These are phyloP conservation scores for Fusarium concolor DNA, from an alignment of 2,329 filamentous ascomycete species.

Conservation along the genomic window DNA sequence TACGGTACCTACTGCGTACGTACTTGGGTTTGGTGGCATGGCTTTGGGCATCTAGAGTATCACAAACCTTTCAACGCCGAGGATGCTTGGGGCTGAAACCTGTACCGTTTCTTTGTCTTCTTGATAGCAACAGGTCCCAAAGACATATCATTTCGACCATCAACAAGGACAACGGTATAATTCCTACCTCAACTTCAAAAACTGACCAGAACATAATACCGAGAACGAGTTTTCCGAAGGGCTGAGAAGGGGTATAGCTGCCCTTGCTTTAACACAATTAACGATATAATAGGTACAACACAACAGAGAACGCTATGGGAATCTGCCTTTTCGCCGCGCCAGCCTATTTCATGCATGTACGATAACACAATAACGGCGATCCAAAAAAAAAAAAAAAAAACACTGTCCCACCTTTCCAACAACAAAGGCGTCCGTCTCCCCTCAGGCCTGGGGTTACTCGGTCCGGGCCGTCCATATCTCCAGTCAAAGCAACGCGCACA, in stretches of 20 bases:
- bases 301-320: slow-evolving; percentile 42
- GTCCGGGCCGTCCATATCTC: slow-evolving; percentile 1
- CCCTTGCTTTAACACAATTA: slow-evolving; percentile 14
- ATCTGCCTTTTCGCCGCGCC: slow-evolving; percentile 43
- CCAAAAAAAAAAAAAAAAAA: slow-evolving; percentile 12
- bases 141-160: background rate
- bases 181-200: background rate
- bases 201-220: background rate
- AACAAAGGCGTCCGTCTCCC: slow-evolving; percentile 3
- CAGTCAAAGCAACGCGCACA: background rate
- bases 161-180: background rate
- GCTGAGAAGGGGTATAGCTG: slow-evolving; percentile 9
- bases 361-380: slow-evolving; percentile 19
- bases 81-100: slow-evolving; percentile 1
- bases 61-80: background rate
- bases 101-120: background rate
- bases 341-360: slow-evolving; percentile 39
- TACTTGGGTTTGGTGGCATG: background rate
- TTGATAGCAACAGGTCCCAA: background rate
- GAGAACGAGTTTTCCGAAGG: background rate
- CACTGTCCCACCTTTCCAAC: slow-evolving; percentile 24
- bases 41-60: background rate
- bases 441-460: background rate
- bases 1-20: background rate
- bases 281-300: slow-evolving; percentile 29